A percentile compares a stretch with the other conserved stretches of the same genome.
phyloP scores from a whole-genome alignment of 768 basidiomycete genomes.

The Chalciporus piperatus region DNA sequence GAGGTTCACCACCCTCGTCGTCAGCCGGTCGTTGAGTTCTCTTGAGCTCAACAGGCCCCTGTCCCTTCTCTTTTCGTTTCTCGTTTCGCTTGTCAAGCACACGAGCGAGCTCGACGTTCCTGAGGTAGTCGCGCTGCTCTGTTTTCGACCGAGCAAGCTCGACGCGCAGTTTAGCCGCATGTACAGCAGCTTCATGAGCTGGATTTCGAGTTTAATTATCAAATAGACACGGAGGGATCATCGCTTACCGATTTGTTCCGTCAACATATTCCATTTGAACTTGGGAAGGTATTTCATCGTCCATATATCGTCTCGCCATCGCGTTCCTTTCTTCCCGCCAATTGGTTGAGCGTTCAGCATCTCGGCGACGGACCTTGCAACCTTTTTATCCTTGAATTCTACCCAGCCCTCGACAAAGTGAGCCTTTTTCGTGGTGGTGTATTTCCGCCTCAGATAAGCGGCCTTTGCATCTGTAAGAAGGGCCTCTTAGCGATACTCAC shows the following conservation, averaged over 20 bases:
- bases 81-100: constrained; percentile 80
- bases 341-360: constrained; percentile 97
- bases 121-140: constrained; percentile 91
- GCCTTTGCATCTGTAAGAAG: constrained; percentile 66
- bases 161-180: constrained; percentile 84
- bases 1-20: constrained; percentile 3
- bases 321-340: constrained; percentile 85
- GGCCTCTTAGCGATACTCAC: neutral
- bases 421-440: constrained; percentile 78
- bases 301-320: constrained; percentile 98
- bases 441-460: constrained; percentile 80
- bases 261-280: constrained; percentile 99
- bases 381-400: constrained; percentile 91
- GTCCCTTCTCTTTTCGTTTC: constrained; percentile 57
- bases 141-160: constrained; percentile 84
- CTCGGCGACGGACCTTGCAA: constrained; percentile 86
- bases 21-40: constrained; percentile 17
- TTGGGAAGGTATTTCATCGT: constrained; percentile 98
- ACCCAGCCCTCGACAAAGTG: constrained; percentile 98
- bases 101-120: constrained; percentile 89
- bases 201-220: constrained; percentile 11
- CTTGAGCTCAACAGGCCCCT: constrained; percentile 38
- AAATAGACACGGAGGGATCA: neutral
- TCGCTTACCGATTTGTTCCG: constrained; percentile 92
- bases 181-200: constrained; percentile 94